A percentile compares a stretch with the other conserved stretches of the same genome.
Evolutionary conservation across 306 rosid genomes (phyloP).

Genomic region (Cucurbita argyrosperma): DNA sequence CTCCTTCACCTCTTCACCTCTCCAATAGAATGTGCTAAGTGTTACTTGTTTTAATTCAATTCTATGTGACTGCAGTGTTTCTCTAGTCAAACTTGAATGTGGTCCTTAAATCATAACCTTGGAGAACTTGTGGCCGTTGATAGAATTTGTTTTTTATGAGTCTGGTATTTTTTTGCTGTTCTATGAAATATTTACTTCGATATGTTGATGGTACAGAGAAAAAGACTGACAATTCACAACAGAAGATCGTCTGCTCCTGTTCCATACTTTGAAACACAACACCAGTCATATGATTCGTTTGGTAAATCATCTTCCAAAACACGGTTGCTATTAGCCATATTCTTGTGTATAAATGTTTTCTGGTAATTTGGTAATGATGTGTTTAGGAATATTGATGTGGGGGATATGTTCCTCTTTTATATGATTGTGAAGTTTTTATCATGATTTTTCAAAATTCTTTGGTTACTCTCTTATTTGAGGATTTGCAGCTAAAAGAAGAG

Average conservation of each 20-base stretch:
- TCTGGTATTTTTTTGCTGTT: background rate
- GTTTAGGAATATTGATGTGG: background rate
- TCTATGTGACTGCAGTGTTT: background rate
- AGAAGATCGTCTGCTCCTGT: slow-evolving; percentile 81
- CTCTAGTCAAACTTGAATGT: background rate
- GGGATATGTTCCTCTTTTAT: background rate
- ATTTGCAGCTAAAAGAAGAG: background rate
- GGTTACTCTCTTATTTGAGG: background rate
- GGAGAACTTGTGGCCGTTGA: background rate
- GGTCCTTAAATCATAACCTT: background rate
- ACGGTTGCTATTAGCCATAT: background rate
- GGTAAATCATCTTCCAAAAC: slow-evolving; percentile 5
- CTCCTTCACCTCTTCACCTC: too few species aligned
- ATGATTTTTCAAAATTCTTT: background rate
- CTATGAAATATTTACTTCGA: background rate
- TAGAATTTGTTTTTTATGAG: background rate
- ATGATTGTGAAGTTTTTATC: slow-evolving; percentile 2
- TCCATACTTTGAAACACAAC: slow-evolving; percentile 52
- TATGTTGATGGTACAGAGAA: slow-evolving; percentile 31
- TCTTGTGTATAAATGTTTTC: slow-evolving; percentile 5
- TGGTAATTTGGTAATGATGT: slow-evolving; percentile 5
- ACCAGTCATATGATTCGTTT: slow-evolving; percentile 5
- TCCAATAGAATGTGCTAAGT: background rate
- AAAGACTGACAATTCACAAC: slow-evolving; percentile 70
- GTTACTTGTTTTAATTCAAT: background rate